Evolutionary conservation across 306 rosid species (phyloP).

Genomic region (Gastrolobium villosum): DNA sequence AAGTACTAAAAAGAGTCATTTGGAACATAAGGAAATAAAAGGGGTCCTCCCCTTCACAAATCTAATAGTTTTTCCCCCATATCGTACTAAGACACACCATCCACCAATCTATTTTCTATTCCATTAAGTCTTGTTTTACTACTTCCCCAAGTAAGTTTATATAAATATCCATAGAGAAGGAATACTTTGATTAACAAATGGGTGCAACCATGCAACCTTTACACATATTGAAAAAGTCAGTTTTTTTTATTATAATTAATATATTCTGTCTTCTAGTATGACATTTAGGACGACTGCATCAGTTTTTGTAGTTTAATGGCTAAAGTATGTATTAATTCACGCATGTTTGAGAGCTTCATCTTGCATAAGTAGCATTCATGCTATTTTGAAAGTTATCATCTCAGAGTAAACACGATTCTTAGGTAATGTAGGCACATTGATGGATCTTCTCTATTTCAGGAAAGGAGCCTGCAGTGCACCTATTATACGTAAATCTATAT

Average conservation of each 20-base stretch:
- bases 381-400: not conserved
- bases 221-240: not conserved
- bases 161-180: not conserved
- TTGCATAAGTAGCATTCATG: not conserved
- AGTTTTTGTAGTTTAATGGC: not conserved
- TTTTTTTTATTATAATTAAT: not conserved
- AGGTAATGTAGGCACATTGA: not conserved
- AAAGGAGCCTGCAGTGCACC: not conserved
- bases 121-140: too few relatives aligned
- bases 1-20: too few relatives aligned
- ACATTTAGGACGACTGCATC: slow-evolving; percentile 5
- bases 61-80: too few relatives aligned
- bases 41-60: too few relatives aligned
- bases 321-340: not conserved
- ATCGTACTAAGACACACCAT: too few relatives aligned
- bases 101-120: too few relatives aligned
- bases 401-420: not conserved
- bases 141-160: not conserved
- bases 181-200: not conserved
- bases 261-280: not conserved
- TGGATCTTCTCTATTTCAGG: slow-evolving; percentile 9
- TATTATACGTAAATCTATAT: not conserved
- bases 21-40: too few relatives aligned
- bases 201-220: slow-evolving; percentile 20
- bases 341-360: not conserved